Base-by-base conservation (phyloP, 2,329 filamentous ascomycete species). In the Pseudogymnoascus sp. region DNA sequence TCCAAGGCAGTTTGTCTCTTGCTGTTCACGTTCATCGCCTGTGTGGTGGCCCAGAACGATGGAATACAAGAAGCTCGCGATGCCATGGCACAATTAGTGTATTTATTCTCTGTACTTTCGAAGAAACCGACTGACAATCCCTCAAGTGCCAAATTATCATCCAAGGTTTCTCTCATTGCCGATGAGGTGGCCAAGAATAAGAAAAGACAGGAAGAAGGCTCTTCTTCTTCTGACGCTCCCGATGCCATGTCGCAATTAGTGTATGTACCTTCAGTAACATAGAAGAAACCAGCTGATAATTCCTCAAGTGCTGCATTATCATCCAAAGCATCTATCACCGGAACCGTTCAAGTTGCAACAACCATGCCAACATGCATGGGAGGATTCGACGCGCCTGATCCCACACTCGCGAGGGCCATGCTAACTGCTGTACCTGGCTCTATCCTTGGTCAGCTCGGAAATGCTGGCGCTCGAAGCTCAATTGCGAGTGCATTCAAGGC, bases 401-500 rank as follows among this genome's bases (percentile, higher is more conserved):
- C 49, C 10, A 55, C 49, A 7, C 49, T 55, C 31, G 49, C 49
- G 14, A n/a, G 49, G 10, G 10, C n/a, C 3, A 55, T 55, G 49
- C 49, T 55, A 29, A 55, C 49, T 33, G 49, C 49, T 33, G 5
- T 55, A 1, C 49, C 49, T 33, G 49, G 49, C n/a, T 21, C 29
- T 14, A 6, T 33, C 11, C 29, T 55, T 55, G 49, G 49, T 21
- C 49, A 55, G 14, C 49, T 55, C 16, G 49, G 49, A 33, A 55
- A 55, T 33, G 26, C 26, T 19, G 29, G 29, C 5, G 49, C 49
- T 21, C 49, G 49, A 6, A 55, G 49, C 49, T 33, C 49, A 1
- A 55, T 55, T 55, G 49, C 49, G n/a, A 55, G 49, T 5, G 49
- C n/a, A 21, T 55, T 55, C 49, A 55, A 55, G 45, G 49, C 49